Base-by-base conservation (phyloP, 345 rosid species). In the Brassica nigra region DNA sequence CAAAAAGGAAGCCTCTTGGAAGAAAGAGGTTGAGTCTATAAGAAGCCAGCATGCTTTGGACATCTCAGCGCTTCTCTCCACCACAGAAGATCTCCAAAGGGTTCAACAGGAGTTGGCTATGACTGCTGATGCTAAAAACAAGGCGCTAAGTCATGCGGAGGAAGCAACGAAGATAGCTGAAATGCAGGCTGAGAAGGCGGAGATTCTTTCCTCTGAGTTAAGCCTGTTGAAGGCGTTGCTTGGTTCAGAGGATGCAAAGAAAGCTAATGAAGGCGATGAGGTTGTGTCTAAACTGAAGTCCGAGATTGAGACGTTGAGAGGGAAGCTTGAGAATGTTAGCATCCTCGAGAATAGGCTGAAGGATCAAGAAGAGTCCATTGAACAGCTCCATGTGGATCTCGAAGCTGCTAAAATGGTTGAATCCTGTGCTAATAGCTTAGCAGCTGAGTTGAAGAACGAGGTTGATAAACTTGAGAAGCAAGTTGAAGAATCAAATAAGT, bases 401-500 rank as follows among this genome's bases (percentile, higher is more conserved):
- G 97, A 92, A 86, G 98, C 97, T 71, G 94, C 97, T 11, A 91
- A 84, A 84, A 88, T 92, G 92, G 94, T 92, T 20, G 97, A 94
- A 81, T 91, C 92, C 23, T 92, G 86, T 88, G 95, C 98, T 3
- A 84, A 76, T 42, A 94, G 65, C 82, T 83, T 89, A 54, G 85
- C 82, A 11, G 94, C 85, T 71, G 98, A 94, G 75, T 90, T 84
- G 90, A 90, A 86, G 78, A 33, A 49, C 76, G 83, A 81, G 76
- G 76, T 79, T 6, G 86, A 68, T 37, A 86, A 86, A 84, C 91
- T 89, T 37, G 91, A 88, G 86, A 86, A 80, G 83, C 87, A 81
- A 74, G 71, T 81, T 12, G 86, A 81, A 39, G 90, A 86, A 85
- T 91, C 90, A 62, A 83, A 84, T 67, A 86, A 86, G 73, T 78